These are phyloP conservation scores for Eremothecium sinecaudum DNA, from an alignment of 1,139 yeast genomes.

Conservation along the genomic window DNA sequence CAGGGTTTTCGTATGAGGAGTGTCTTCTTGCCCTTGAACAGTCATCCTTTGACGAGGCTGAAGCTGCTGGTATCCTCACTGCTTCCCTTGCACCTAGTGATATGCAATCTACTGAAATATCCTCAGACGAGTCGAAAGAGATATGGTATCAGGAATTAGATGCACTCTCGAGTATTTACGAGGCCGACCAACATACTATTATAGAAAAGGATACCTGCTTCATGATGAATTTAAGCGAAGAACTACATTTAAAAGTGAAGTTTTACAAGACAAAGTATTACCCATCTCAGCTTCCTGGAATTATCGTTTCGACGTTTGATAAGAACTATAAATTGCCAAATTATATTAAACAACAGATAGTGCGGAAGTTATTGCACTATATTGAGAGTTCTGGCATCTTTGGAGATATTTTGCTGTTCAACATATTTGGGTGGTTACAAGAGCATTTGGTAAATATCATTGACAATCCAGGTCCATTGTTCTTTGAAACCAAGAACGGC, in stretches of 20 bases:
- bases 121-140: conserved; percentile 29
- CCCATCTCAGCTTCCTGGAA: conserved; percentile 55
- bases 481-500: conserved; percentile 23
- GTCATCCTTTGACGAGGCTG: conserved; percentile 39
- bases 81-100: conserved; percentile 23
- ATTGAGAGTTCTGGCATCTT: conserved; percentile 36
- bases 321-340: conserved; percentile 52
- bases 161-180: conserved; percentile 51
- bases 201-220: conserved; percentile 17
- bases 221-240: conserved; percentile 16
- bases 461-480: conserved; percentile 65
- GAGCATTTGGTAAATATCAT: conserved; percentile 49
- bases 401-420: conserved; percentile 63
- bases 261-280: conserved; percentile 46
- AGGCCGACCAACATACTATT: conserved; percentile 26
- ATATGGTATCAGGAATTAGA: conserved; percentile 76
- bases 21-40: conserved; percentile 42
- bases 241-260: conserved; percentile 37
- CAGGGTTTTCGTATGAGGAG: conserved; percentile 65
- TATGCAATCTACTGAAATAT: conserved; percentile 7
- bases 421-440: conserved; percentile 67
- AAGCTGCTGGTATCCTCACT: conserved; percentile 46
- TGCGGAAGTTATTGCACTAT: conserved; percentile 40
- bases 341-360: conserved; percentile 60
- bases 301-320: conserved; percentile 43